phyloP scores from a whole-genome alignment of 1,284 basidiomycete species.

The Microbotryum saponariae region DNA sequence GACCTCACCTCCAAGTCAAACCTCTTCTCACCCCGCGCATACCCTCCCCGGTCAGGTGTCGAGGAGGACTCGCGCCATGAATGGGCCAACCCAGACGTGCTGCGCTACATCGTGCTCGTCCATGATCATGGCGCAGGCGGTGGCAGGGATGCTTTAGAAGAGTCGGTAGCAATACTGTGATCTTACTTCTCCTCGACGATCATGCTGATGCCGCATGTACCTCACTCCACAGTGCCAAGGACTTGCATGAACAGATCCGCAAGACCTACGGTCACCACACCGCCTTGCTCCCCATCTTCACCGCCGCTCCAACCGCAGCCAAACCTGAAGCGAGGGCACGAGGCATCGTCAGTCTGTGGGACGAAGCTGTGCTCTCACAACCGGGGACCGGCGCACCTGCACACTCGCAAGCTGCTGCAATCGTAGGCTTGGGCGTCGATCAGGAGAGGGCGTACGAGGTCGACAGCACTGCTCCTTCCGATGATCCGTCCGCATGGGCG shows the following conservation, averaged over 20 bases:
- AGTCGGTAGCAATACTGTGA: slow-evolving; percentile 10
- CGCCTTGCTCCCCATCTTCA: slow-evolving; percentile 31
- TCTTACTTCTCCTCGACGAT: not conserved
- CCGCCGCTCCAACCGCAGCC: slow-evolving; percentile 5
- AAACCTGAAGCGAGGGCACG: slow-evolving; percentile 5
- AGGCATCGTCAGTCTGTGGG: slow-evolving; percentile 7
- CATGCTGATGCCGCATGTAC: not conserved
- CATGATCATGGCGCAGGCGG: slow-evolving; percentile 30
- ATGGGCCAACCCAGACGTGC: slow-evolving; percentile 27
- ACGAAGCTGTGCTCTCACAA: slow-evolving; percentile 4
- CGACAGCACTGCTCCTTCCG: not conserved
- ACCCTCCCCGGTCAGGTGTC: slow-evolving; percentile 7
- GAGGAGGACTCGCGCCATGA: slow-evolving; percentile 23
- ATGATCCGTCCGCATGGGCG: no score
- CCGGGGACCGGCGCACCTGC: not conserved
- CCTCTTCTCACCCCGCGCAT: slow-evolving; percentile 26
- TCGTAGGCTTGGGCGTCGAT: no score
- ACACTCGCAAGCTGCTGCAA: not conserved
- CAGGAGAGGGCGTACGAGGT: not conserved
- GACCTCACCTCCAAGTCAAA: slow-evolving; percentile 28
- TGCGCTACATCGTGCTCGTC: slow-evolving; percentile 37
- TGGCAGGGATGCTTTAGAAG: slow-evolving; percentile 13
- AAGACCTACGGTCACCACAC: slow-evolving; percentile 36
- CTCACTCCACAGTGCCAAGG: slow-evolving; percentile 10
- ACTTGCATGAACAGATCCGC: slow-evolving; percentile 31